Evolutionary conservation across 257 asterid species (phyloP).

Genomic region (Solanum virginianum): DNA sequence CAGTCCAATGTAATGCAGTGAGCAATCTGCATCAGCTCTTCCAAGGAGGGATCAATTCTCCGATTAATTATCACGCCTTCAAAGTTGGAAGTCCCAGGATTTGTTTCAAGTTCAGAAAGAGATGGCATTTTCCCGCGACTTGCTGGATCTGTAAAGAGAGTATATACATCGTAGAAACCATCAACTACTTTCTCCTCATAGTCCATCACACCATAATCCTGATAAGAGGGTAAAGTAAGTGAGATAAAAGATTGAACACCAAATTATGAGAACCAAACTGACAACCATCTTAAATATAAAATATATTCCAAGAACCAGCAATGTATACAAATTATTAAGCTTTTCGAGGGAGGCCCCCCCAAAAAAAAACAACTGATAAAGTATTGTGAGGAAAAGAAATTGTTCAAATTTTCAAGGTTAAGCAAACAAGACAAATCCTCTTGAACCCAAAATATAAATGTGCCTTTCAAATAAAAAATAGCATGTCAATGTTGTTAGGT

Average conservation of each 20-base stretch:
- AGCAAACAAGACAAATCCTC: background rate
- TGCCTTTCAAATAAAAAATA: background rate
- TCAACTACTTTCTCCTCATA: conserved; percentile 86
- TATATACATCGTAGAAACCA: conserved; percentile 89
- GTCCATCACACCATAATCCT: conserved; percentile 84
- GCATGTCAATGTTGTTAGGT: background rate
- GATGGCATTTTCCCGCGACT: conserved; percentile 86
- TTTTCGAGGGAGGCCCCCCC: background rate
- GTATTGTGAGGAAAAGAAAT: background rate
- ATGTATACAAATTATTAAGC: background rate
- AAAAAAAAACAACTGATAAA: background rate
- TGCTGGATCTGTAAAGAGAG: conserved; percentile 50
- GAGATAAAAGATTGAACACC: background rate
- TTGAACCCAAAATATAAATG: background rate
- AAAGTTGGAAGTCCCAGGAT: conserved; percentile 49
- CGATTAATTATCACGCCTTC: conserved; percentile 79
- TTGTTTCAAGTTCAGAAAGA: conserved; percentile 72
- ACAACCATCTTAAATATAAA: background rate
- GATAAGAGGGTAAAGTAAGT: conserved; percentile 2
- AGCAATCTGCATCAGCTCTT: conserved; percentile 85
- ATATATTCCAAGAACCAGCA: background rate
- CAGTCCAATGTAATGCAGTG: conserved; percentile 68
- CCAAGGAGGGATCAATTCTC: conserved; percentile 75
- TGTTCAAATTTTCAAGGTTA: background rate
- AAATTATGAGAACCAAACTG: background rate